Percentiles rank a stretch among this genome's conserved stretches.
These are phyloP conservation scores for Neurospora terricola DNA, from an alignment of 495 filamentous ascomycete species.

Conservation along the genomic window DNA sequence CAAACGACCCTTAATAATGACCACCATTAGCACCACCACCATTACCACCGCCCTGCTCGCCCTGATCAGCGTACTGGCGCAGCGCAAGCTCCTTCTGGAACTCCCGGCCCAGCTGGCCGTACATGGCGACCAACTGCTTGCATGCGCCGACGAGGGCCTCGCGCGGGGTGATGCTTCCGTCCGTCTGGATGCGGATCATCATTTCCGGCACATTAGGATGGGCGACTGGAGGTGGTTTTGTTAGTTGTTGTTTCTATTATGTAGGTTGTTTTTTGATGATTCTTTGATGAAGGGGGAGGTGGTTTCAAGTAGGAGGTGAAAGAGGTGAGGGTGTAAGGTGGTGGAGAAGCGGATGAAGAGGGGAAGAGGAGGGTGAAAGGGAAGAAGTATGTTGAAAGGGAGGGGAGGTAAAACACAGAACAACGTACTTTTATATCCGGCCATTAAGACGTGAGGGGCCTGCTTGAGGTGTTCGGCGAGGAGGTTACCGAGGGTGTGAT, in stretches of 20 bases:
- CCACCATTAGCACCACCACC: slow-evolving; percentile 6
- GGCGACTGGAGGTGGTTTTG: slow-evolving; percentile 34
- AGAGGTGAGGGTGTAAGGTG: no score
- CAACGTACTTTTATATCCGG: slow-evolving; percentile 69
- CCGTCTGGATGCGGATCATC: slow-evolving; percentile 82
- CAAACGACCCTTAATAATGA: neutral
- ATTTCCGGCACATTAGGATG: slow-evolving; percentile 84
- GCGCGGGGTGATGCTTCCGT: slow-evolving; percentile 75
- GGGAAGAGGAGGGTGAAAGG: no score
- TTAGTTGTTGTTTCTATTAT: no score
- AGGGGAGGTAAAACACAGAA: no score
- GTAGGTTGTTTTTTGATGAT: no score
- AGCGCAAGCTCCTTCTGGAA: slow-evolving; percentile 95
- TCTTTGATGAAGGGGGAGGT: no score
- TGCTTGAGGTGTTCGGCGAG: slow-evolving; percentile 72
- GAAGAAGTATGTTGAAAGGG: no score
- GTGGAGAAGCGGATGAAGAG: no score
- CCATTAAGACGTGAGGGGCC: slow-evolving; percentile 68
- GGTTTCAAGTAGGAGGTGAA: no score
- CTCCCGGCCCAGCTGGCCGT: slow-evolving; percentile 67
- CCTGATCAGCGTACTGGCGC: slow-evolving; percentile 73
- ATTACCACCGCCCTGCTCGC: slow-evolving; percentile 28
- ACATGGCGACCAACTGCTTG: slow-evolving; percentile 65
- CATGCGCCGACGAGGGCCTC: slow-evolving; percentile 74
- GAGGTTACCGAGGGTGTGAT: slow-evolving; percentile 91